phyloP scores from a whole-genome alignment of 805 yeast species.

The Ogataea neopini region DNA sequence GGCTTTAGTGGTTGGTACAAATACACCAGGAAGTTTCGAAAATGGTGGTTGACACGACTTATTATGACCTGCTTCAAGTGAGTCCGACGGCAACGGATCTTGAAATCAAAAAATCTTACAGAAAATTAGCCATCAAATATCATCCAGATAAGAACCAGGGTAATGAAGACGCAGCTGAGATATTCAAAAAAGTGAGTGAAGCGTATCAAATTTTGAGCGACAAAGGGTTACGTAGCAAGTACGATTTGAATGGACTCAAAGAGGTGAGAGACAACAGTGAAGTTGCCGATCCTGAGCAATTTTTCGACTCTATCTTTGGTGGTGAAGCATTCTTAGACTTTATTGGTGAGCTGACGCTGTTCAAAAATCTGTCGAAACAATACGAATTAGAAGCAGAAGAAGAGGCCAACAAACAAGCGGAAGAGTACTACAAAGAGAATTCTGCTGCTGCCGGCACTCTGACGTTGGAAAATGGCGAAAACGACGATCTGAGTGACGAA shows the following conservation, averaged over 20 bases:
- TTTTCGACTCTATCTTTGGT: conserved; percentile 81
- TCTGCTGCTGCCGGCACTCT: conserved; percentile 30
- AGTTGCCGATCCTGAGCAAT: conserved; percentile 80
- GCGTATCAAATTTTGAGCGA: conserved; percentile 85
- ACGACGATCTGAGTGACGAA: conserved; percentile 25
- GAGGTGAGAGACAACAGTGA: conserved; percentile 57
- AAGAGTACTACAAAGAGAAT: conserved; percentile 52
- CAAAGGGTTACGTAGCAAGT: conserved; percentile 61
- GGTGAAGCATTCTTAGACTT: conserved; percentile 77
- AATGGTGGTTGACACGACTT: conserved; percentile 85
- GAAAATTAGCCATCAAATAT: conserved; percentile 82
- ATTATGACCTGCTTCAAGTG: conserved; percentile 81
- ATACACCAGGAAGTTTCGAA: background rate
- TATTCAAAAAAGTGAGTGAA: conserved; percentile 73
- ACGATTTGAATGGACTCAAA: conserved; percentile 74
- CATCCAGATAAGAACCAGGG: conserved; percentile 98
- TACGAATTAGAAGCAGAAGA: conserved; percentile 44
- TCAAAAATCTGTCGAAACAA: conserved; percentile 62
- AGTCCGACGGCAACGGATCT: conserved; percentile 66
- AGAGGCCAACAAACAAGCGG: conserved; percentile 37
- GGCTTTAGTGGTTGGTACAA: no score
- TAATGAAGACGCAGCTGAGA: conserved; percentile 84
- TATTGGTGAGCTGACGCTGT: conserved; percentile 74
- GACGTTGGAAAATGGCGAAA: conserved; percentile 31
- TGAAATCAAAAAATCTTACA: conserved; percentile 91